These are phyloP conservation scores for Prosopis cineraria DNA, from an alignment of 306 rosid species.

Conservation along the genomic window DNA sequence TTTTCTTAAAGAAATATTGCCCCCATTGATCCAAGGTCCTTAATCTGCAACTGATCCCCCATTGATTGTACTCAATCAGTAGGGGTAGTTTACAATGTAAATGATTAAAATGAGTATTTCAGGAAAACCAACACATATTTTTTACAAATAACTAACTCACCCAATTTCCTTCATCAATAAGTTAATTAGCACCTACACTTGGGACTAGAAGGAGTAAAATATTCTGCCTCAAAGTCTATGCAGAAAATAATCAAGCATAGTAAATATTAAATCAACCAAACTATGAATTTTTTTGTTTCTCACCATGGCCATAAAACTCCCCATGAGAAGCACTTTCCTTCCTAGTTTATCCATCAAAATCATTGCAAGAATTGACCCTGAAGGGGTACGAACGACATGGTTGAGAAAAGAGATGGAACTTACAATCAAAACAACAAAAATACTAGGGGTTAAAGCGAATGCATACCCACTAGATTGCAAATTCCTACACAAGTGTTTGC, in stretches of 20 bases:
- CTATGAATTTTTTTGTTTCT: constrained; percentile 37
- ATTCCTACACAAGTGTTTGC: constrained; percentile 74
- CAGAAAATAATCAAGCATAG: constrained; percentile 7
- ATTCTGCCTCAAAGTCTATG: constrained; percentile 14
- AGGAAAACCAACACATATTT: too few relatives aligned
- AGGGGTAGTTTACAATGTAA: too few relatives aligned
- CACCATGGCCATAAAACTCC: constrained; percentile 90
- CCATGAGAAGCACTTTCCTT: constrained; percentile 72
- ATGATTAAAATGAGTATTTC: too few relatives aligned
- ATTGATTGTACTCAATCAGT: too few relatives aligned
- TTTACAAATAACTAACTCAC: too few relatives aligned
- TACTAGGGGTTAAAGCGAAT: constrained; percentile 23
- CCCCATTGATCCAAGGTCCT: too few relatives aligned
- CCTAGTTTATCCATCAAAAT: constrained; percentile 92
- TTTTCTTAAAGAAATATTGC: too few relatives aligned
- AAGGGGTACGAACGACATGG: constrained; percentile 31
- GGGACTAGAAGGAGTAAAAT: too few relatives aligned
- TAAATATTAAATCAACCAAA: constrained; percentile 14
- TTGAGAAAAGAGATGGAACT: constrained; percentile 31
- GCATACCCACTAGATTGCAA: constrained; percentile 67
- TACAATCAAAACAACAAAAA: constrained; percentile 17
- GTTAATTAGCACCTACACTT: too few relatives aligned
- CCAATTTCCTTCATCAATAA: too few relatives aligned
- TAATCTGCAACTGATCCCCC: too few relatives aligned
- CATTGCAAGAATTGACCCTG: constrained; percentile 80